These are phyloP conservation scores for Arthrobotrys pseudoclavata DNA, from an alignment of 2,329 filamentous ascomycete genomes.

Conservation along the genomic window DNA sequence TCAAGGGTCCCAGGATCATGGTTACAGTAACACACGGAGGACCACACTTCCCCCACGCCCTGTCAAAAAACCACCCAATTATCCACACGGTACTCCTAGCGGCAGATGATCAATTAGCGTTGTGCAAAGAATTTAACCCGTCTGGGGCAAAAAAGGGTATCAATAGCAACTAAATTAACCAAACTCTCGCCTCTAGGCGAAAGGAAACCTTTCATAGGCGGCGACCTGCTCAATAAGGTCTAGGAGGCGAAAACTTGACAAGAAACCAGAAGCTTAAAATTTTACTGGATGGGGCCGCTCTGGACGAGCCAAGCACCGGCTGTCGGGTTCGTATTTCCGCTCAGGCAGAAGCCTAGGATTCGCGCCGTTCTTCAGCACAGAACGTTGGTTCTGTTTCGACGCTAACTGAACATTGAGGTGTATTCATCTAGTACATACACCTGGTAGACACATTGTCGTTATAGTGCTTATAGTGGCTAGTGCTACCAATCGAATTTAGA, in stretches of 20 bases:
- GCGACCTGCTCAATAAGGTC: conserved; percentile 23
- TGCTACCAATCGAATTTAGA: conserved; percentile 1
- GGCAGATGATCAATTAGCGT: background rate
- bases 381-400: background rate
- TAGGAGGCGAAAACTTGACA: conserved; percentile 1
- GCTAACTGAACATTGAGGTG: background rate
- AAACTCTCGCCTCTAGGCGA: conserved; percentile 28
- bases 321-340: conserved; percentile 10
- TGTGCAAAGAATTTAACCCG: background rate
- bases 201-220: conserved; percentile 29
- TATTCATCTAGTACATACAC: background rate
- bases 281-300: background rate
- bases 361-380: conserved; percentile 1
- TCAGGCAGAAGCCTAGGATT: conserved; percentile 20
- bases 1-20: conserved; percentile 19
- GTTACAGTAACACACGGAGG: conserved; percentile 9
- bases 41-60: conserved; percentile 22
- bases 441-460: background rate
- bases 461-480: conserved; percentile 8
- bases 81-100: conserved; percentile 43
- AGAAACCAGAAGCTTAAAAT: conserved; percentile 1
- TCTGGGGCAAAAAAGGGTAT: background rate
- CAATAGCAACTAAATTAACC: background rate
- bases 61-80: background rate
- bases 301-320: background rate